Percentiles rank a stretch among this genome's conserved stretches.
Evolutionary conservation across 192 early-diverging fungal species (phyloP).

Genomic region (Obelidium mucronatum): DNA sequence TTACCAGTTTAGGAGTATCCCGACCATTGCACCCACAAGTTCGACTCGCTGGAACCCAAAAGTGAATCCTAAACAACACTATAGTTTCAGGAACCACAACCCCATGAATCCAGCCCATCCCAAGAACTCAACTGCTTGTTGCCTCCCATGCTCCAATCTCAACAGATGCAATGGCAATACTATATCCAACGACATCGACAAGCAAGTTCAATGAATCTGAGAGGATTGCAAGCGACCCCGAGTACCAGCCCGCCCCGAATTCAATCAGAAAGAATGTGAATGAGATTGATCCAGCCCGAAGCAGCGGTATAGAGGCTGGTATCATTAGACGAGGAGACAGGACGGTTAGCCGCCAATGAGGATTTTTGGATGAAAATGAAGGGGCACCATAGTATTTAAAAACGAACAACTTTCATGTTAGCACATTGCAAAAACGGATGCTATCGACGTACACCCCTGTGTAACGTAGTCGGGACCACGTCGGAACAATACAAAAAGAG

Average conservation of each 20-base stretch:
- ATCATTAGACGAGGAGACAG: no score
- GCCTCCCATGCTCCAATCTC: conserved; percentile 63
- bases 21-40: conserved; percentile 73
- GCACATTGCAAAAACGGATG: no score
- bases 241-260: conserved; percentile 58
- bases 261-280: conserved; percentile 71
- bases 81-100: not conserved
- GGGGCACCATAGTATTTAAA: no score
- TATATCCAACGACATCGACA: conserved; percentile 75
- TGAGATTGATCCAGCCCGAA: conserved; percentile 64
- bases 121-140: conserved; percentile 45
- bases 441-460: no score
- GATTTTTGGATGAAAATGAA: not conserved
- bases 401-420: no score
- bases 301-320: conserved; percentile 36
- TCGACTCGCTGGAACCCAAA: conserved; percentile 79
- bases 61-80: conserved; percentile 7
- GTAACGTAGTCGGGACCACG: no score
- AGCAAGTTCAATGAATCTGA: conserved; percentile 80
- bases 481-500: no score
- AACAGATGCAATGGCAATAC: conserved; percentile 71
- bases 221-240: conserved; percentile 72
- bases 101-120: not conserved
- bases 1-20: conserved; percentile 77
- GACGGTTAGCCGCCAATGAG: not conserved